Conservation (phyloP, 176 grass and related monocot genomes). For the Ensete ventricosum region DNA sequence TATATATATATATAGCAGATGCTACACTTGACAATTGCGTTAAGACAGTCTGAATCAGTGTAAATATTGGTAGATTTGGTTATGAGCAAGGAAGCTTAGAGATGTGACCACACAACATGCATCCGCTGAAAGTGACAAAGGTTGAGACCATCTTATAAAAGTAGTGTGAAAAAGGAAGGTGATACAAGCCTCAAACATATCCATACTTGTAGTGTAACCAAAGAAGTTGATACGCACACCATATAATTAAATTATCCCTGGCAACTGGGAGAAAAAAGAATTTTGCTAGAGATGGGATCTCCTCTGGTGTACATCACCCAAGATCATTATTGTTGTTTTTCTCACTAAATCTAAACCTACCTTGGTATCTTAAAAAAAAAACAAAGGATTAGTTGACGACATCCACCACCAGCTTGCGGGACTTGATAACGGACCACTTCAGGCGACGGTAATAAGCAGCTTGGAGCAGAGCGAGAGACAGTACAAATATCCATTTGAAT, state of each 20-base stretch:
- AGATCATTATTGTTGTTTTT: neutral
- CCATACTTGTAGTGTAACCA: neutral
- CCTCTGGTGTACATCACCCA: neutral
- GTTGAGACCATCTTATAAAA: too few relatives aligned
- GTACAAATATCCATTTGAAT: constrained; percentile 89
- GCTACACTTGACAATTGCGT: too few relatives aligned
- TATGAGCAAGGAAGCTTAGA: too few relatives aligned
- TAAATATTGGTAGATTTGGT: too few relatives aligned
- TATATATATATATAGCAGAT: too few relatives aligned
- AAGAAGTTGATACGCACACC: neutral
- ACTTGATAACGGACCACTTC: constrained; percentile 86
- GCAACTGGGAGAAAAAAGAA: neutral
- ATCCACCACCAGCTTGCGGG: constrained; percentile 75
- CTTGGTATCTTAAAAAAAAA: too few relatives aligned
- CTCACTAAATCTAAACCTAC: neutral
- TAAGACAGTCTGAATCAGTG: too few relatives aligned
- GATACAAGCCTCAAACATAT: neutral
- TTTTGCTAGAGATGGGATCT: neutral
- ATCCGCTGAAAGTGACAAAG: too few relatives aligned
- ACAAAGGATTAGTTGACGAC: constrained; percentile 57
- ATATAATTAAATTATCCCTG: neutral
- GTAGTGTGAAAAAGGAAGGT: too few relatives aligned
- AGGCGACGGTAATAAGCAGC: constrained; percentile 90
- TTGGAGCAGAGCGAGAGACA: constrained; percentile 87
- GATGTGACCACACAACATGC: too few relatives aligned